These are phyloP conservation scores for Yamadazyma sp. DNA, from an alignment of 1,139 yeast species.

Conservation along the genomic window DNA sequence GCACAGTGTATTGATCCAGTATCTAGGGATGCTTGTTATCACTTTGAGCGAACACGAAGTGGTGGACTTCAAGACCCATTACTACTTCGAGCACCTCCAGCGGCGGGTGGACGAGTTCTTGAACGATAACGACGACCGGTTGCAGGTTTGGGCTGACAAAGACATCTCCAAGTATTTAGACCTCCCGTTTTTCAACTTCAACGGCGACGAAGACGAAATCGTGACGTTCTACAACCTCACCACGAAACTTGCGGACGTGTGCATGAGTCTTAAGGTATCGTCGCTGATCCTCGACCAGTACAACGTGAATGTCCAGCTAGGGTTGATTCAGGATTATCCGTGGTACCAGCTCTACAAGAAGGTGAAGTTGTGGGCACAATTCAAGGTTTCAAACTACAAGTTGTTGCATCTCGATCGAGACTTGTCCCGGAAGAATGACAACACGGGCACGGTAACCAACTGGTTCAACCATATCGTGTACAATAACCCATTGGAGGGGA, in stretches of 20 bases:
- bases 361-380: constrained; percentile 54
- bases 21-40: constrained; percentile 37
- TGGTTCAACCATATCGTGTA: constrained; percentile 28
- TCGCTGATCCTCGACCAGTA: constrained; percentile 35
- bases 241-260: constrained; percentile 17
- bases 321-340: constrained; percentile 61
- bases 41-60: constrained; percentile 45
- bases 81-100: constrained; percentile 23
- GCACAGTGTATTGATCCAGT: constrained; percentile 42
- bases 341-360: constrained; percentile 66
- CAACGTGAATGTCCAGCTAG: constrained; percentile 40
- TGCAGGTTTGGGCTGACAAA: constrained; percentile 23
- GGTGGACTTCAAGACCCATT: constrained; percentile 28
- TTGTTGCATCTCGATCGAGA: constrained; percentile 50
- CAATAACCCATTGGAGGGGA: constrained; percentile 2
- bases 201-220: constrained; percentile 20
- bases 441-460: constrained; percentile 5
- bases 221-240: constrained; percentile 22
- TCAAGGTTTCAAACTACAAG: constrained; percentile 55
- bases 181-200: constrained; percentile 16
- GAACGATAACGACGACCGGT: constrained; percentile 10
- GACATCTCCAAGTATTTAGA: constrained; percentile 23
- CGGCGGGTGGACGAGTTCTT: constrained; percentile 20
- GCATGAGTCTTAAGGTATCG: constrained; percentile 16
- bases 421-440: constrained; percentile 18